Conservation (phyloP, 1,284 basidiomycete species). For the Schizopora paradoxa region DNA sequence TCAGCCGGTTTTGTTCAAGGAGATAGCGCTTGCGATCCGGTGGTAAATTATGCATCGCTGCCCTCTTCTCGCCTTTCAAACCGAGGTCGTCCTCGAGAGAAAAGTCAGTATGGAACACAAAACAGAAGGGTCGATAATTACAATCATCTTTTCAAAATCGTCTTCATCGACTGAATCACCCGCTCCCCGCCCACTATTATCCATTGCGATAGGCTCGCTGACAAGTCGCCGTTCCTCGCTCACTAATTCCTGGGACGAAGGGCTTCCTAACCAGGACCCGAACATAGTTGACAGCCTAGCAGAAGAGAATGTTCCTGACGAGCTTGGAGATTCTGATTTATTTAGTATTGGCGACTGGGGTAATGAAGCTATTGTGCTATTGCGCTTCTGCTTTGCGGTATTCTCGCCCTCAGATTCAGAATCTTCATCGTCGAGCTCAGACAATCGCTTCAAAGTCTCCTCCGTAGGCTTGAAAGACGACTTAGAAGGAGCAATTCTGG, state of each 20-base stretch:
- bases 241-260: slow-evolving; percentile 5
- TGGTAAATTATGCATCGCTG: slow-evolving; percentile 61
- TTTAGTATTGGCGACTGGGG: slow-evolving; percentile 21
- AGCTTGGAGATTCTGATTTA: slow-evolving; percentile 11
- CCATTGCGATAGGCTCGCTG: slow-evolving; percentile 14
- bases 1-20: slow-evolving; percentile 45
- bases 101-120: slow-evolving; percentile 5
- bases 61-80: slow-evolving; percentile 64
- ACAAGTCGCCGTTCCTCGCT: slow-evolving; percentile 10
- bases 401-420: slow-evolving; percentile 44
- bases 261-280: slow-evolving; percentile 14
- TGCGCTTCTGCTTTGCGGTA: slow-evolving; percentile 52
- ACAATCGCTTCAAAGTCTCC: slow-evolving; percentile 43
- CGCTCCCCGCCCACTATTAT: slow-evolving; percentile 6
- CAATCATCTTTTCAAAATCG: slow-evolving; percentile 61
- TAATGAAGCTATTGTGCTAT: slow-evolving; percentile 21
- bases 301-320: slow-evolving; percentile 11
- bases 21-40: slow-evolving; percentile 66
- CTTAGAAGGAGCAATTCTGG: slow-evolving; percentile 40
- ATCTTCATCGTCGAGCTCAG: slow-evolving; percentile 49
- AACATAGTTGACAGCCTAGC: slow-evolving; percentile 16
- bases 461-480: slow-evolving; percentile 46
- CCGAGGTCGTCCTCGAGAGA: slow-evolving; percentile 63
- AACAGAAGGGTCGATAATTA: slow-evolving; percentile 30
- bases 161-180: slow-evolving; percentile 37